phyloP scores from a whole-genome alignment of 306 rosid genomes.

The Corylus heterophylla region DNA sequence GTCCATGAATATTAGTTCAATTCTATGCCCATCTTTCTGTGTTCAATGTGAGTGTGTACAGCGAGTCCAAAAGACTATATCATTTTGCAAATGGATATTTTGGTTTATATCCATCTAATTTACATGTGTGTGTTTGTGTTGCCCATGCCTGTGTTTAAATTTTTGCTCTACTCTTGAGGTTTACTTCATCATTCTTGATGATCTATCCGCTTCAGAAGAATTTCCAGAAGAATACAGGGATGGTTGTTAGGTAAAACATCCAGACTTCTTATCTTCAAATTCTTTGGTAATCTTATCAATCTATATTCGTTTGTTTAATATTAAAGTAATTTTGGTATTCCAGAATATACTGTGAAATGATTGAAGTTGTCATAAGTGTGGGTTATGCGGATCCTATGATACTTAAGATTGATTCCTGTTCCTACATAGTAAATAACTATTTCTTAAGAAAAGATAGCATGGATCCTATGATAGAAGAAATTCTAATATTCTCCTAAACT shows the following conservation, averaged over 20 bases:
- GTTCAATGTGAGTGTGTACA: no score
- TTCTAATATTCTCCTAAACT: no score
- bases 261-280: neutral
- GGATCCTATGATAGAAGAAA: no score
- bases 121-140: neutral
- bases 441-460: no score
- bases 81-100: neutral
- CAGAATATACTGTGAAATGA: slow-evolving; percentile 63
- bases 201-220: slow-evolving; percentile 45
- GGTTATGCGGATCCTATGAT: slow-evolving; percentile 50
- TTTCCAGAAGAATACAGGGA: slow-evolving; percentile 57
- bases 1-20: no score
- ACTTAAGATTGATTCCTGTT: slow-evolving; percentile 36
- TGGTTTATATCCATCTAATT: neutral
- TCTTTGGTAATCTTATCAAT: no score
- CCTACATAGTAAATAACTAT: neutral
- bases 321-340: neutral
- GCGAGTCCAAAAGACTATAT: neutral
- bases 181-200: slow-evolving; percentile 57
- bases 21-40: no score
- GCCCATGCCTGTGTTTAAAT: neutral
- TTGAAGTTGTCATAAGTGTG: slow-evolving; percentile 44
- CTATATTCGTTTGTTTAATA: neutral
- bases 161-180: slow-evolving; percentile 25
- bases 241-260: slow-evolving; percentile 38